Evolutionary conservation across 345 rosid genomes (phyloP), one percentile per base, ranked within the genome.

Genomic region (Eutrema heterophyllum): DNA sequence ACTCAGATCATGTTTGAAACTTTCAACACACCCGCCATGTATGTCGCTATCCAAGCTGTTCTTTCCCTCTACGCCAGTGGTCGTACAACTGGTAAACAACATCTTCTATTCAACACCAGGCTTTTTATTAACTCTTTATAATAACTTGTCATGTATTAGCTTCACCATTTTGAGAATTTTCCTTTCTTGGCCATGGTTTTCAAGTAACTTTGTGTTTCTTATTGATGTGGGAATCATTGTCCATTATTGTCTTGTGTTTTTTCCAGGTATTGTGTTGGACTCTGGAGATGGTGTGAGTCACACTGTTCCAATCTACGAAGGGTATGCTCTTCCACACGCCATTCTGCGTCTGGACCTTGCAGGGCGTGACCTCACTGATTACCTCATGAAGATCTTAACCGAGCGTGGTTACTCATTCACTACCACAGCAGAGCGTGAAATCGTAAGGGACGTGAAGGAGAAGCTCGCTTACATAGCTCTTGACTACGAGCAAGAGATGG

Each of bases 241-340:
- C 35, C 2, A 36, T 41, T 3, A n/a, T 27, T 5, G n/a, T 64
- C 12, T 27, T 51, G 40, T 21, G 75, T 61, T 30, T 52, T 45
- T 35, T 9, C 5, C 76, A 84, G 87, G 85, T 73, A 82, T 84
- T 41, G 86, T 83, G 64, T 71, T 83, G 81, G 89, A 85, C 73
- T 83, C 89, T 55, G 87, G 85, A 63, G 86, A 79, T 29, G 86
- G 86, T 38, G 87, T 84, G 48, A 80, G 84, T 48, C 87, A 84
- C 71, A 84, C 87, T 0, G 87, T 84, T 73, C 87, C 86, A 24
- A 83, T 85, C 41, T 81, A 83, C 9, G 89, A 21, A 84, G 89
- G 89, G 35, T 85, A 83, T 58, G 86, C 86, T 16, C 89, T 83
- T 35, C 87, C 89, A 21, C 87, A 83, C 67, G 89, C 89, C 15